Evolutionary conservation across 352 stramenopile species (phyloP), one percentile per base, ranked within the genome.

Genomic region (Pythium brassicae): DNA sequence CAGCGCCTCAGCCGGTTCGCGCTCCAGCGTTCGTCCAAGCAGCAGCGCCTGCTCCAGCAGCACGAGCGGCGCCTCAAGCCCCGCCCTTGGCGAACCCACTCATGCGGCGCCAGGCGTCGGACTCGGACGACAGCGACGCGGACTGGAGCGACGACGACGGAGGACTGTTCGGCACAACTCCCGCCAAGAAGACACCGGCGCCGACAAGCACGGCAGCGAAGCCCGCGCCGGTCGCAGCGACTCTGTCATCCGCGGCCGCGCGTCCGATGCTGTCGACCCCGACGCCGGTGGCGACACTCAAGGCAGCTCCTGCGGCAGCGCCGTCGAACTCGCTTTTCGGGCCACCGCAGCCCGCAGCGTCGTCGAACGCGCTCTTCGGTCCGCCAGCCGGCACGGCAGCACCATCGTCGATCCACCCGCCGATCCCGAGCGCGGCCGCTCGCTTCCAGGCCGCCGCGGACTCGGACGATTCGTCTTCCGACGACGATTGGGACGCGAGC

Each of bases 131-230:
- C 59, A 86, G 73, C 55, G n/a, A n/a, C n/a, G n/a, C n/a, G n/a
- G 79, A 85, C 43, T 87, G 79, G 76, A 89, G 79, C 25, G 68
- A 76, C 47, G 68, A 76, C 32, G 66, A 75, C 35, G 76, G 78
- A 9, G 74, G 67, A 8, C 61, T 89, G 10, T 87, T 87, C 68
- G 76, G 75, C 19, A 39, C 59, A 15, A 50, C 72, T n/a, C 59
- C 67, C 27, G 57, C 70, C 1, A 72, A 74, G 14, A 66, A 69
- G 27, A 29, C 68, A 9, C 55, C 51, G 59, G 61, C 63, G 3
- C n/a, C 59, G n/a, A 29, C 59, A n/a, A n/a, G n/a, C 51, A 37
- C 43, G 11, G 43, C 61, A 48, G n/a, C n/a, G n/a, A n/a, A n/a
- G n/a, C n/a, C n/a, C n/a, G 29, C 53, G 14, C 45, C 54, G 55